Evolutionary conservation across 441 rosid species (phyloP), one percentile per base, ranked within the genome.

Genomic region (Pelargonium citronellum): DNA sequence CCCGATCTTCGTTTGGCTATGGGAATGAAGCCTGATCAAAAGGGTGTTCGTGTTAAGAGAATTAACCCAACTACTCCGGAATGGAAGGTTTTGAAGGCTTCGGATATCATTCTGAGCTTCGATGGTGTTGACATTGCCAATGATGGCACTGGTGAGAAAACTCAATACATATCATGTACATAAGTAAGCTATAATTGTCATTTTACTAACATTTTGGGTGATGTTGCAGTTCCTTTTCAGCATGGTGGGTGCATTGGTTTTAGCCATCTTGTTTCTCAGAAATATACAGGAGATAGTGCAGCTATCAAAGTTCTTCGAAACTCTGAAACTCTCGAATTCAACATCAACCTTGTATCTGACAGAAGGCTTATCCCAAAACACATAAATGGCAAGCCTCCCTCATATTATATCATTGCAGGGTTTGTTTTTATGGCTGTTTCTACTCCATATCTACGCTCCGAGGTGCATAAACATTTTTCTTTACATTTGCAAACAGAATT

Each of bases 221-320:
- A 49, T 37, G 75, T 79, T 81, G 37, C 84, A 94, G 99, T 94
- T 79, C 94, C 97, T 66, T 94, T 92, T 81, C 79, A 90, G 80
- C 94, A 86, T 43, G 96, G 97, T 13, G 99, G 91, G 85, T 86
- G 96, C 69, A 91, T 94, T 73, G 90, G 95, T n/a, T 94, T 90
- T 79, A 90, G 96, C 75, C 89, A 90, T 80, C 97, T 94, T 71
- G 84, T 91, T 68, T 90, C 99, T 58, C 97, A 90, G 65, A 91
- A 94, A 75, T 91, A 91, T 78, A 87, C 92, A 24, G 92, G 96
- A 53, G 99, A 94, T 76, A 81, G 74, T 72, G 92, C 96, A 22
- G 75, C 68, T 19, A 86, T 94, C 61, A 86, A 85, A 81, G 91
- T 94, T 74, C 86, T 94, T 15, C 92, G 97, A 7, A 73, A 85